Percentiles rank a stretch among this genome's conserved stretches.
Evolutionary conservation across 179 eudicot species (phyloP).

Genomic region (Beta lomatogona): DNA sequence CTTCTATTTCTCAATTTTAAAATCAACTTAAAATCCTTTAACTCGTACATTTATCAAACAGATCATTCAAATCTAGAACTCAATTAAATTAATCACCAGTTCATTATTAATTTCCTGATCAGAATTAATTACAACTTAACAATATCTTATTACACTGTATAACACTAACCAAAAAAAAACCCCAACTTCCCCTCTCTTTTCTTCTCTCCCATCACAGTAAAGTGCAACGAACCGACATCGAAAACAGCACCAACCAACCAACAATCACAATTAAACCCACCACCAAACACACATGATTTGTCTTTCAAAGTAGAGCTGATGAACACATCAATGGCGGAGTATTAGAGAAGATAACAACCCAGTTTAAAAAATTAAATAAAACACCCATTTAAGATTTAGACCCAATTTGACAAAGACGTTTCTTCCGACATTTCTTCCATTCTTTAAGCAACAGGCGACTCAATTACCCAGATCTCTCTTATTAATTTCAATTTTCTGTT

Average conservation of each 20-base stretch:
- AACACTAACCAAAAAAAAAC: too few relatives aligned
- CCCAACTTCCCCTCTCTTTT: too few relatives aligned
- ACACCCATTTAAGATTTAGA: background rate
- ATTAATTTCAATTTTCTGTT: background rate
- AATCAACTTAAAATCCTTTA: too few relatives aligned
- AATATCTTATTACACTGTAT: too few relatives aligned
- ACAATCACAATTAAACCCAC: background rate
- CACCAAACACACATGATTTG: background rate
- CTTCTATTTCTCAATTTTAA: too few relatives aligned
- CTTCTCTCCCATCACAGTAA: background rate
- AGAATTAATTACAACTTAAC: too few relatives aligned
- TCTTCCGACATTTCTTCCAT: conserved; percentile 38
- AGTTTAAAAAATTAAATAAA: background rate
- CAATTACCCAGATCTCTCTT: conserved; percentile 38
- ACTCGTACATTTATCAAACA: too few relatives aligned
- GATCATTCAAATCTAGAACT: too few relatives aligned
- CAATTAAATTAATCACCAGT: too few relatives aligned
- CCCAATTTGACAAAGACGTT: conserved; percentile 34
- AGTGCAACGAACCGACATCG: too few relatives aligned
- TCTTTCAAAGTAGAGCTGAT: background rate
- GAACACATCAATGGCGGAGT: conserved; percentile 31
- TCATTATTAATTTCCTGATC: too few relatives aligned
- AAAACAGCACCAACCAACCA: background rate
- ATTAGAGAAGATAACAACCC: conserved; percentile 9
- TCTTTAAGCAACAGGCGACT: conserved; percentile 61